Percentiles rank a stretch among this genome's conserved stretches.
Evolutionary conservation across 2,329 filamentous ascomycete genomes (phyloP).

Genomic region (Dactylonectria macrodidyma): DNA sequence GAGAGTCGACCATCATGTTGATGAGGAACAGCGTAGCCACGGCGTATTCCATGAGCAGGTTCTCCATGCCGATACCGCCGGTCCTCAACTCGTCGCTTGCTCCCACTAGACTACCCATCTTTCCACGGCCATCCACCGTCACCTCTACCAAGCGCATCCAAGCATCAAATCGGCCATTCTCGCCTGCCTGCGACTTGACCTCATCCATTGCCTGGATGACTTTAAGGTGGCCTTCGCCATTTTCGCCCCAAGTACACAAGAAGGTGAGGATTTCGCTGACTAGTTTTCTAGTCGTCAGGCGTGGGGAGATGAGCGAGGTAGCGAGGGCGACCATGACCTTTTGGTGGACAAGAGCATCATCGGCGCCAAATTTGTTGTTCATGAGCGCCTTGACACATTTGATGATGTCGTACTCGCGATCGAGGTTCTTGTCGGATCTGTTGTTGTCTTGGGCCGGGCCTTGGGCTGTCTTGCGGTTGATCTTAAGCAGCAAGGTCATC

Average conservation of each 20-base stretch:
- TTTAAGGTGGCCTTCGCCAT: slow-evolving; percentile 88
- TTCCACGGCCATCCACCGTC: slow-evolving; percentile 95
- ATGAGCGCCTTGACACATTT: slow-evolving; percentile 98
- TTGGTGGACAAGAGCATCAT: slow-evolving; percentile 92
- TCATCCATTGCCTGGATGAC: slow-evolving; percentile 94
- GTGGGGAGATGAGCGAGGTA: slow-evolving; percentile 88
- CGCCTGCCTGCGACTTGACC: slow-evolving; percentile 88
- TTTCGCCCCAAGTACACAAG: slow-evolving; percentile 91
- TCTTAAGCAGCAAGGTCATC: slow-evolving; percentile 92
- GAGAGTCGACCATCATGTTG: slow-evolving; percentile 96
- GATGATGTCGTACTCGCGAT: slow-evolving; percentile 96
- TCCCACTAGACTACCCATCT: slow-evolving; percentile 98
- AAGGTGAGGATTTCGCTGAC: slow-evolving; percentile 98
- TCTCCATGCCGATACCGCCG: slow-evolving; percentile 98
- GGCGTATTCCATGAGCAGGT: slow-evolving; percentile 98
- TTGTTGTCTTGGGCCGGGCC: slow-evolving; percentile 73
- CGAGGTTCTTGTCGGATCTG: slow-evolving; percentile 82
- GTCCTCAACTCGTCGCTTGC: slow-evolving; percentile 96
- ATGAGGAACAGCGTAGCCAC: slow-evolving; percentile 94
- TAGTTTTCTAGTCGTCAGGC: slow-evolving; percentile 92
- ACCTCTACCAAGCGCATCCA: slow-evolving; percentile 99
- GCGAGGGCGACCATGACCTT: slow-evolving; percentile 91
- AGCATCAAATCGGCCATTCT: slow-evolving; percentile 95
- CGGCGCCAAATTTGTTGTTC: slow-evolving; percentile 99
- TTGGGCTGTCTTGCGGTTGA: slow-evolving; percentile 87